Evolutionary conservation across 2,329 filamentous ascomycete genomes (phyloP).

Genomic region (Chrysoporthe deuterocubensis): DNA sequence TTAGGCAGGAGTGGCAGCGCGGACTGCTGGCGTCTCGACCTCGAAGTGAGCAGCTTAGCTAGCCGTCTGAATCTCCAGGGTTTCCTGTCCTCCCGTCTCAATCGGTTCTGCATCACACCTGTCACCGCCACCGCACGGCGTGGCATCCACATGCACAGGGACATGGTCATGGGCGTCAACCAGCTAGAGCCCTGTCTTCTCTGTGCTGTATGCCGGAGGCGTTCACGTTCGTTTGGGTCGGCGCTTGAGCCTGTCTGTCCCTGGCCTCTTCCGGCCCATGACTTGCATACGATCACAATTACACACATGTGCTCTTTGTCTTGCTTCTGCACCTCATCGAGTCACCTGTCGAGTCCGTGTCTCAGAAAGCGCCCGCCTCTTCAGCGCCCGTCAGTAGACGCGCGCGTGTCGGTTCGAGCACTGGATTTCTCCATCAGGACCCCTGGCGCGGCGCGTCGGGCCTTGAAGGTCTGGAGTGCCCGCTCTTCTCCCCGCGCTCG

Average conservation of each 20-base stretch:
- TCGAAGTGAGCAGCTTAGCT: background rate
- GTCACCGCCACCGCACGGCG: background rate
- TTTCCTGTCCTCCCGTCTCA: background rate
- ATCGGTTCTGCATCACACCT: background rate
- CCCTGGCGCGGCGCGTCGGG: conserved; percentile 4
- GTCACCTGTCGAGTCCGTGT: background rate
- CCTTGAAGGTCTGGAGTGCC: background rate
- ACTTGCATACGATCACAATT: conserved; percentile 8
- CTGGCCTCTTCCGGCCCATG: background rate
- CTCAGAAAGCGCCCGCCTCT: background rate
- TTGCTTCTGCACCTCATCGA: background rate
- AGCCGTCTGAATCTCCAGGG: background rate
- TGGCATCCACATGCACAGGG: background rate
- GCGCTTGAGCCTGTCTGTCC: background rate
- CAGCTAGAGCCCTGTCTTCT: background rate
- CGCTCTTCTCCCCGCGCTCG: background rate
- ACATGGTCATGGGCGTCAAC: background rate
- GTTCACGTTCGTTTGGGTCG: background rate
- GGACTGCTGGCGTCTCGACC: background rate
- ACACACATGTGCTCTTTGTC: background rate
- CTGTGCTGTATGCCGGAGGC: background rate
- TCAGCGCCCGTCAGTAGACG: conserved; percentile 11
- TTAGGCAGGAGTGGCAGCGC: background rate
- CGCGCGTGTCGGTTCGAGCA: conserved; percentile 12
- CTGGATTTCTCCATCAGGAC: background rate